phyloP scores from a whole-genome alignment of 768 basidiomycete species.

The Sutorius australiensis region DNA sequence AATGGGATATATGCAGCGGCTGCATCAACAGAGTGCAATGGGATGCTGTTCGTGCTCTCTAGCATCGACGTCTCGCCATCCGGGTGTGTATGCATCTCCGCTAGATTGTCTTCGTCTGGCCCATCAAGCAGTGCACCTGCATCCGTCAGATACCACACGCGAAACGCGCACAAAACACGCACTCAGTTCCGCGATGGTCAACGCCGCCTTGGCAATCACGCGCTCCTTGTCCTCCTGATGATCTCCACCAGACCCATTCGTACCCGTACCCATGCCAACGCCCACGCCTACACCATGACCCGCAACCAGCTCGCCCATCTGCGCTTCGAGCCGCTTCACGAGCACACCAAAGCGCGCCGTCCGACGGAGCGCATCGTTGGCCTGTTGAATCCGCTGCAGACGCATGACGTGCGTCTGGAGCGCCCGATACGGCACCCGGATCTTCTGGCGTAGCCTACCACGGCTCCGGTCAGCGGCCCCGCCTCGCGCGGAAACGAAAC shows the following conservation, averaged over 20 bases:
- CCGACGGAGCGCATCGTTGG: conserved; percentile 79
- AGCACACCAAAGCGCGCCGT: conserved; percentile 83
- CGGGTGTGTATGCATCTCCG: not conserved
- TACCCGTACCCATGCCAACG: not conserved
- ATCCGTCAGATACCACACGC: conserved; percentile 2
- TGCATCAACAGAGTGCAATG: conserved; percentile 70
- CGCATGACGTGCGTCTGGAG: conserved; percentile 68
- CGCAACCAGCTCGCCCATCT: conserved; percentile 69
- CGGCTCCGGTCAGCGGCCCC: not conserved
- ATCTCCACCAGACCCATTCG: conserved; percentile 25
- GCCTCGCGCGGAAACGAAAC: not conserved
- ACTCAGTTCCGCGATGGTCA: conserved; percentile 91
- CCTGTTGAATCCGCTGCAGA: conserved; percentile 76
- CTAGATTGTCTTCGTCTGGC: conserved; percentile 19
- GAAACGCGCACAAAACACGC: conserved; percentile 25
- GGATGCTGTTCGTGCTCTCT: conserved; percentile 34
- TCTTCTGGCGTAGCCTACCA: conserved; percentile 77
- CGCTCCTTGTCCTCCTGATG: conserved; percentile 80
- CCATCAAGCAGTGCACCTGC: conserved; percentile 53
- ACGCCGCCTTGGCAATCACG: conserved; percentile 87
- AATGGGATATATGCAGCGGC: conserved; percentile 67
- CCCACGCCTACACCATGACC: not conserved
- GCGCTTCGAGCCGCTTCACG: conserved; percentile 74
- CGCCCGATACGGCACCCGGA: conserved; percentile 77
- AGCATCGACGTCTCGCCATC: conserved; percentile 13